Conservation (phyloP, 371 early-diverging fungal genomes). For the Fennellomyces sp. region DNA sequence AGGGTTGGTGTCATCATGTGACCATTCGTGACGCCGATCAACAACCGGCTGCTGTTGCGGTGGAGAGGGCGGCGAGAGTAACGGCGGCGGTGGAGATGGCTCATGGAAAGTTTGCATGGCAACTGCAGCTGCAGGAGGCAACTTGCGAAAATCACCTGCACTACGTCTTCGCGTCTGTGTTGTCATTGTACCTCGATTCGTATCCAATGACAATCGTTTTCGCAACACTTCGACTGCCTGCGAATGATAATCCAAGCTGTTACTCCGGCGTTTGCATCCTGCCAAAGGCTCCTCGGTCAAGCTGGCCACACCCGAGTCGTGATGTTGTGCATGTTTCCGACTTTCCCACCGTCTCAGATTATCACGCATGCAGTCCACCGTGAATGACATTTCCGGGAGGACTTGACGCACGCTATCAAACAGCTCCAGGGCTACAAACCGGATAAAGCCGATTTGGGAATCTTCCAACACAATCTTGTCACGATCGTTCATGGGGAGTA, state of each 20-base stretch:
- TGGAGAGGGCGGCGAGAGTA: neutral
- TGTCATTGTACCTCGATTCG: neutral
- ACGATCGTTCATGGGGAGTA: slow-evolving; percentile 55
- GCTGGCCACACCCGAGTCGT: slow-evolving; percentile 18
- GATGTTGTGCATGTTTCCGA: slow-evolving; percentile 7
- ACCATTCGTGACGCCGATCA: neutral
- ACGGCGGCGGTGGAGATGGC: slow-evolving; percentile 3
- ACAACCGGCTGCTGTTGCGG: neutral
- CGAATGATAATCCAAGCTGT: slow-evolving; percentile 21
- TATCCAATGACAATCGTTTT: slow-evolving; percentile 20
- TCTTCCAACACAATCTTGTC: slow-evolving; percentile 49
- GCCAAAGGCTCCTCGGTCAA: neutral
- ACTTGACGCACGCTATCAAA: slow-evolving; percentile 53
- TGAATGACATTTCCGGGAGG: slow-evolving; percentile 34
- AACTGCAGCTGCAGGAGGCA: neutral
- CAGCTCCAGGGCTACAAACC: slow-evolving; percentile 65
- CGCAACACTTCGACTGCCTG: slow-evolving; percentile 16
- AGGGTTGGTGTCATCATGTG: slow-evolving; percentile 22
- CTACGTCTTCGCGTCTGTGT: slow-evolving; percentile 4
- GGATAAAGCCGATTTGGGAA: slow-evolving; percentile 70
- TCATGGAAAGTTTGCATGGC: slow-evolving; percentile 27
- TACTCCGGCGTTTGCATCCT: slow-evolving; percentile 10
- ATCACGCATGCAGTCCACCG: slow-evolving; percentile 39
- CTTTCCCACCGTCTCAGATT: slow-evolving; percentile 43
- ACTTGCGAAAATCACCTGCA: slow-evolving; percentile 4